Conservation (phyloP, 352 stramenopile genomes). For the Globisporangium carolinianum region DNA sequence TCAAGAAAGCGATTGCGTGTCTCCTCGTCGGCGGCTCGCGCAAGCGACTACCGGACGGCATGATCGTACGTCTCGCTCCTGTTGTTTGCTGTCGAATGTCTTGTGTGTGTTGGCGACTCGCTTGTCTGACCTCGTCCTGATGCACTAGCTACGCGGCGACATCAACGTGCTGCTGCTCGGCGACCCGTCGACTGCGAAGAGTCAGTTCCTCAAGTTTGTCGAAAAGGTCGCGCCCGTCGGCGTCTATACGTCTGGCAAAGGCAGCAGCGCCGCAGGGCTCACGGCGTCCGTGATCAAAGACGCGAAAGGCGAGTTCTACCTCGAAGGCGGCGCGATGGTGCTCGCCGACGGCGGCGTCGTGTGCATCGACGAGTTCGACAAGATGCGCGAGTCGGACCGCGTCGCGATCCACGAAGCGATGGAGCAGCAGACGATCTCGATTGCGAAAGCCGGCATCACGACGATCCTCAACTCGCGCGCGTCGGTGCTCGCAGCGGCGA, state of each 20-base stretch:
- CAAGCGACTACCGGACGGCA: conserved; percentile 96
- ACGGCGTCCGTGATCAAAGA: conserved; percentile 97
- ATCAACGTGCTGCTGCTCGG: conserved; percentile 99
- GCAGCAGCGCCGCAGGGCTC: conserved; percentile 95
- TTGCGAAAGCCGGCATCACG: conserved; percentile 99
- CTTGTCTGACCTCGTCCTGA: too few relatives aligned
- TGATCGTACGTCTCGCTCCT: conserved; percentile 30
- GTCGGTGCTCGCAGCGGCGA: conserved; percentile 99
- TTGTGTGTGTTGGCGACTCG: too few relatives aligned
- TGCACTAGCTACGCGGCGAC: conserved; percentile 90
- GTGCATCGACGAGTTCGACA: conserved; percentile 99
- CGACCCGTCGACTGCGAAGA: conserved; percentile 97
- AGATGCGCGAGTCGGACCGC: conserved; percentile 97
- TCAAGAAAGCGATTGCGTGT: conserved; percentile 91
- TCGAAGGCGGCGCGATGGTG: conserved; percentile 96
- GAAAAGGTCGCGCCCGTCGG: conserved; percentile 88
- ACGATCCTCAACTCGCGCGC: conserved; percentile 99
- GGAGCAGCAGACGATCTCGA: conserved; percentile 99
- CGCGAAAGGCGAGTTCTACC: conserved; percentile 87
- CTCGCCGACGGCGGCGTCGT: conserved; percentile 98
- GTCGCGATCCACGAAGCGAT: conserved; percentile 99
- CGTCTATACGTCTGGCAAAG: conserved; percentile 99
- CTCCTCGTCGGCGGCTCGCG: conserved; percentile 98
- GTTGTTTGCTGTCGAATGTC: too few relatives aligned
- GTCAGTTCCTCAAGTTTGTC: conserved; percentile 99